Conservation (phyloP, 139 green algal species). For the Edaphochlamys debaryana region DNA sequence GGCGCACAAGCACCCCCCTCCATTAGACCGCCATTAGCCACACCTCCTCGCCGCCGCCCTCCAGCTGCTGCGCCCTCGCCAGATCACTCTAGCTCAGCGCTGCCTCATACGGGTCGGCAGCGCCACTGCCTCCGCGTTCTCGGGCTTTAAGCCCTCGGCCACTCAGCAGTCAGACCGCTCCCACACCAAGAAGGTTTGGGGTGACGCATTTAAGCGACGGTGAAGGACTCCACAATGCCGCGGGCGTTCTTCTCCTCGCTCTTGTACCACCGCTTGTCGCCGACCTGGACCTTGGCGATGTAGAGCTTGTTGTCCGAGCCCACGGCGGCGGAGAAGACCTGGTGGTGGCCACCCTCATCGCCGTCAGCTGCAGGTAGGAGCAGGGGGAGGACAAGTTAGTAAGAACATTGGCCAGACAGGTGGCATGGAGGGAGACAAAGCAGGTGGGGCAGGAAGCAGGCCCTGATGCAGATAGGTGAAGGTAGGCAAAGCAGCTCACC, state of each 20-base stretch:
- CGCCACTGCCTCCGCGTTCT: too few relatives aligned
- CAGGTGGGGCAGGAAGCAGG: too few relatives aligned
- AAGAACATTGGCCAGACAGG: background rate
- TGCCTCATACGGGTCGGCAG: too few relatives aligned
- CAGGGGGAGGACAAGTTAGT: too few relatives aligned
- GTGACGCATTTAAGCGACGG: constrained; percentile 71
- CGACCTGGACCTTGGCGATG: constrained; percentile 87
- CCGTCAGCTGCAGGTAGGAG: constrained; percentile 79
- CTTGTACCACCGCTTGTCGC: constrained; percentile 98
- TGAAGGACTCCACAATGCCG: constrained; percentile 82
- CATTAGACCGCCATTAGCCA: too few relatives aligned
- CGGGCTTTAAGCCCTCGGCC: background rate
- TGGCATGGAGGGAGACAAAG: background rate
- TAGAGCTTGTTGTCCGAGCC: constrained; percentile 86
- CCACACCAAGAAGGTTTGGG: too few relatives aligned
- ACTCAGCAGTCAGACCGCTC: too few relatives aligned
- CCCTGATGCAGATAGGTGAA: too few relatives aligned
- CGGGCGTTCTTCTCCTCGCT: constrained; percentile 78
- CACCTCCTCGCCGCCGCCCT: too few relatives aligned
- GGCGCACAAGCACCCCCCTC: too few relatives aligned
- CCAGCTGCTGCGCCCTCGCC: too few relatives aligned
- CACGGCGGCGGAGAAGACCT: constrained; percentile 93
- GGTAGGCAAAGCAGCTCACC: constrained; percentile 35
- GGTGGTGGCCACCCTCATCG: constrained; percentile 96
- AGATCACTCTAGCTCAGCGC: too few relatives aligned